phyloP scores from a whole-genome alignment of 805 yeast species.

The Myxozyma monticola region DNA sequence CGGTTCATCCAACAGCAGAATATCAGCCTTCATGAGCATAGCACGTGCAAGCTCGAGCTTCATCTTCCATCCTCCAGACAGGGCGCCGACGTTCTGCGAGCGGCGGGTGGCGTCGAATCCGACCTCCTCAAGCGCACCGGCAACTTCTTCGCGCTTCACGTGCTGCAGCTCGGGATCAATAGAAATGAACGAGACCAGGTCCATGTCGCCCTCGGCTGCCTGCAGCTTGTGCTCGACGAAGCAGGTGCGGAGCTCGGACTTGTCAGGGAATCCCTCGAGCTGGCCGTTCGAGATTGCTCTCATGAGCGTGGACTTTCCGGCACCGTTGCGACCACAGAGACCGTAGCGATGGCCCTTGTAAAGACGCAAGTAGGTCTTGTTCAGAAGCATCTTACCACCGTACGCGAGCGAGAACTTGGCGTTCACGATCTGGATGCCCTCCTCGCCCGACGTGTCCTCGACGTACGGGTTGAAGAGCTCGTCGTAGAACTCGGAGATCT shows the following conservation, averaged over 20 bases:
- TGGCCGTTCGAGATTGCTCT: slow-evolving; percentile 95
- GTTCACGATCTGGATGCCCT: slow-evolving; percentile 84
- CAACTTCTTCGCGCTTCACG: slow-evolving; percentile 63
- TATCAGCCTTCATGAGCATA: slow-evolving; percentile 96
- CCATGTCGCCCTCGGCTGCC: slow-evolving; percentile 90
- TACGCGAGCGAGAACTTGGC: slow-evolving; percentile 94
- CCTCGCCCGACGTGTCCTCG: slow-evolving; percentile 26
- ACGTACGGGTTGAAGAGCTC: slow-evolving; percentile 22
- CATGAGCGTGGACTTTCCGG: slow-evolving; percentile 97
- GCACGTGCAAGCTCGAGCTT: slow-evolving; percentile 98
- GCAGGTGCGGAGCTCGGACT: slow-evolving; percentile 82
- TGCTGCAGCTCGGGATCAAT: slow-evolving; percentile 75
- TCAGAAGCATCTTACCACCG: slow-evolving; percentile 94
- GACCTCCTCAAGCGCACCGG: slow-evolving; percentile 74
- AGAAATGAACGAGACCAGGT: slow-evolving; percentile 82
- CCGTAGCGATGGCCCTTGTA: slow-evolving; percentile 96
- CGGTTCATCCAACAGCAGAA: slow-evolving; percentile 92
- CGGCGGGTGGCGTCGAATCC: slow-evolving; percentile 92
- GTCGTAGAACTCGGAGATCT: slow-evolving; percentile 27
- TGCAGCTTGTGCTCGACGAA: slow-evolving; percentile 96
- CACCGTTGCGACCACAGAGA: slow-evolving; percentile 97
- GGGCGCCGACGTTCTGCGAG: slow-evolving; percentile 85
- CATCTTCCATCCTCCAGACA: slow-evolving; percentile 99
- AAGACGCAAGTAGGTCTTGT: slow-evolving; percentile 84
- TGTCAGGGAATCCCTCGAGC: slow-evolving; percentile 94